Conservation (phyloP, 352 stramenopile species). For the Phytophthora chlamydospora region DNA sequence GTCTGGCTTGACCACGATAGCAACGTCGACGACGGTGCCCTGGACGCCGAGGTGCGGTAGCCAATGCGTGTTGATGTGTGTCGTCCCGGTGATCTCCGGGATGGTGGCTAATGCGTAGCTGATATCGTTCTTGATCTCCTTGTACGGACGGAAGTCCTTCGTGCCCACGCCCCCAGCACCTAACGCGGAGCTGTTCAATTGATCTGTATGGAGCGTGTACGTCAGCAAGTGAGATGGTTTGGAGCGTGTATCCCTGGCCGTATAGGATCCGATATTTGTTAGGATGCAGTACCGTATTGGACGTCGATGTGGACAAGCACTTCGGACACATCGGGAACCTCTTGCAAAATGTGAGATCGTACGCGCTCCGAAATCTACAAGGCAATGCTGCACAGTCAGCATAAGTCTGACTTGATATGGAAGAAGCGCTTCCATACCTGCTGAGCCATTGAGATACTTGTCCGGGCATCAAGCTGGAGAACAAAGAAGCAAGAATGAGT, state of each 20-base stretch:
- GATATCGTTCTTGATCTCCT: constrained; percentile 77
- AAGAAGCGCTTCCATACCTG: constrained; percentile 40
- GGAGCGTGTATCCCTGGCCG: background rate
- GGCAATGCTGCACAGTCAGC: constrained; percentile 3
- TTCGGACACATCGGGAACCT: constrained; percentile 84
- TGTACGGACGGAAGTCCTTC: constrained; percentile 75
- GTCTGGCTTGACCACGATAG: constrained; percentile 79
- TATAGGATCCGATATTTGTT: background rate
- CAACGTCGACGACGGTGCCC: constrained; percentile 77
- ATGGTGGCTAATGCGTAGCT: constrained; percentile 63
- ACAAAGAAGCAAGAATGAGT: background rate
- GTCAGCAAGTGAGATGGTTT: background rate
- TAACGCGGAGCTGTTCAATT: constrained; percentile 32
- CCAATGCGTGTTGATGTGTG: constrained; percentile 88
- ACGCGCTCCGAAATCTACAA: constrained; percentile 70
- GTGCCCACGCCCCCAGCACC: constrained; percentile 41
- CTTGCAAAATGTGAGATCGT: constrained; percentile 66
- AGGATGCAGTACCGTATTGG: constrained; percentile 50
- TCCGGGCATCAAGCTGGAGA: constrained; percentile 67
- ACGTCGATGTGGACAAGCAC: constrained; percentile 90
- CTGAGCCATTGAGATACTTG: constrained; percentile 86
- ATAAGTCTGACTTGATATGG: background rate
- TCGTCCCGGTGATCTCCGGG: constrained; percentile 71
- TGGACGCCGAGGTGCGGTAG: constrained; percentile 61
- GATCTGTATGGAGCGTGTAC: constrained; percentile 5